Evolutionary conservation across 352 stramenopile genomes (phyloP), one percentile per base, ranked within the genome.

Genomic region (Phytophthora hybrid): DNA sequence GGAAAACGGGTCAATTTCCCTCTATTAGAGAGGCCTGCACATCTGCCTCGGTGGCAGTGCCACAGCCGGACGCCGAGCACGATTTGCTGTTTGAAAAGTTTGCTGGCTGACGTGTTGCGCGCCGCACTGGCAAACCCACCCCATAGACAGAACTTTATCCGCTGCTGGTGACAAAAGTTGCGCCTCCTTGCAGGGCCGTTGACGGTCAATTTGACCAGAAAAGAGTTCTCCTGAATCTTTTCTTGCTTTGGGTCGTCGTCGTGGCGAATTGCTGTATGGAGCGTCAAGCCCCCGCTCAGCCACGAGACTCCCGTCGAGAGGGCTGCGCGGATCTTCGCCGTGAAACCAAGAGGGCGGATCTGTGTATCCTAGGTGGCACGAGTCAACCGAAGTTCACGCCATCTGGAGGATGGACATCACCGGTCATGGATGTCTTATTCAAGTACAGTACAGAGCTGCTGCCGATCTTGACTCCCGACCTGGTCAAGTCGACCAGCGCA

Each of bases 121-220:
- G 29, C 29, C 7, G 29, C 29, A 31, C 29, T 31, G 14, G 49
- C 66, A 67, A 73, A 62, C 3, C 23, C 23, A 26, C 23, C 23
- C 23, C 23, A 74, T 74, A 74, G 37, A 74, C 68, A 57, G 54
- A 55, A 46, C 59, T 68, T 53, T 65, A 66, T 64, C 53, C 39
- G 37, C 29, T 34, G 58, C 39, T 54, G 29, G 47, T 54, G 26
- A 47, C 16, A 23, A 19, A 64, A 26, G 59, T 59, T 31, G 21
- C 47, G 16, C 10, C 23, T 31, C 37, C n/a, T n/a, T 29, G 62
- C n/a, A 18, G 55, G 31, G 58, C 52, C 46, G 55, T 14, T 29
- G 10, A 26, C 39, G 29, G 16, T 9, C 39, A 39, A 23, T 26
- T 26, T 26, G 23, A 26, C 23, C 53, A 74, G 55, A 74, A 61